Evolutionary conservation across 2,329 filamentous ascomycete genomes (phyloP).

Genomic region (Aureobasidium sp.): DNA sequence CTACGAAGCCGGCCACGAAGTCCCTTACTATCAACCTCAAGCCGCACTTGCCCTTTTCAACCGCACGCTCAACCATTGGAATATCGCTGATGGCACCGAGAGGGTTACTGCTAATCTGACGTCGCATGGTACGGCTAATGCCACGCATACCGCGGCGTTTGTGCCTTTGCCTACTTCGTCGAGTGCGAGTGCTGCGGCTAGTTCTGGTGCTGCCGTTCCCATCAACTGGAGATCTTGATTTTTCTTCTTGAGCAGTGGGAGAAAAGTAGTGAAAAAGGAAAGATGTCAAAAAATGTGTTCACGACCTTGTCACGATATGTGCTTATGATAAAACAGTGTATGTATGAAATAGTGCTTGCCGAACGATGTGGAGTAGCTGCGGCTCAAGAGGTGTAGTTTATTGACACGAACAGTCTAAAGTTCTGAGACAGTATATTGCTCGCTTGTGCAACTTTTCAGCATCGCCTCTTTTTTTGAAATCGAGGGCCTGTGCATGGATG

Average conservation of each 20-base stretch:
- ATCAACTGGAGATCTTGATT: not conserved
- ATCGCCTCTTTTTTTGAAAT: no score
- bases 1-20: conserved; percentile 36
- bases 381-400: no score
- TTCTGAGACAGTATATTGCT: no score
- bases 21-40: conserved; percentile 35
- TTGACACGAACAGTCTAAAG: no score
- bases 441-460: no score
- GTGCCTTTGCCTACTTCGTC: conserved; percentile 30
- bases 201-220: not conserved
- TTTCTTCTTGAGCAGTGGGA: no score
- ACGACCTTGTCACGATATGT: no score
- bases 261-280: not conserved
- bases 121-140: conserved; percentile 29
- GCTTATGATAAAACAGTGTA: no score
- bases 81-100: conserved; percentile 32
- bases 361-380: no score
- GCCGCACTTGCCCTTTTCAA: conserved; percentile 32
- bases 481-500: no score
- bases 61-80: conserved; percentile 31
- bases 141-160: conserved; percentile 35
- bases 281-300: no score
- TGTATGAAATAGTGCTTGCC: no score
- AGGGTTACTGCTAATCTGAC: conserved; percentile 30
- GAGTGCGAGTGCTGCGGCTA: not conserved